A percentile compares a stretch with the other conserved stretches of the same genome.
Conservation (phyloP, 331 rosid species). For the Phaseolus coccineus region DNA sequence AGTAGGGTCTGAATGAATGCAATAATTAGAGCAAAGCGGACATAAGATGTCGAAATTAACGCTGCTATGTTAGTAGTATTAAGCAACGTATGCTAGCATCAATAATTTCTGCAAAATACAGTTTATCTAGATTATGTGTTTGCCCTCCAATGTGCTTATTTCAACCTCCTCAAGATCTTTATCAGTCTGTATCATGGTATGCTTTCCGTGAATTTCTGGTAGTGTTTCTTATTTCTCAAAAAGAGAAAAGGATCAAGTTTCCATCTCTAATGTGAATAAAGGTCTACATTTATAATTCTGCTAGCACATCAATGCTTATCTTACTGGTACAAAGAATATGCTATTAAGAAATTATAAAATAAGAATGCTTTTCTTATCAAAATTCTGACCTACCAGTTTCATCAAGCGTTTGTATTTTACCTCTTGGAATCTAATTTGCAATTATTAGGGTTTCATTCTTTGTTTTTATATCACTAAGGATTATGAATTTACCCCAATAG, state of each 20-base stretch:
- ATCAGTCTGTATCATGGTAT: slow-evolving; percentile 19
- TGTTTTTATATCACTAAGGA: slow-evolving; percentile 23
- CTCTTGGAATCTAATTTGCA: slow-evolving; percentile 5
- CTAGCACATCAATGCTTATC: slow-evolving; percentile 21
- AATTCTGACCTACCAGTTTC: not conserved
- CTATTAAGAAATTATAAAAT: not conserved
- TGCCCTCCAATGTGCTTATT: not conserved
- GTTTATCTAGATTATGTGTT: not conserved
- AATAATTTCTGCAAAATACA: not conserved
- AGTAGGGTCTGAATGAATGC: slow-evolving; percentile 13
- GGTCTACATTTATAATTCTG: not conserved
- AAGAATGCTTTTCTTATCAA: not conserved
- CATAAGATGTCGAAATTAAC: not conserved
- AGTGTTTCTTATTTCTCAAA: slow-evolving; percentile 10
- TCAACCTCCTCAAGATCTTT: slow-evolving; percentile 13
- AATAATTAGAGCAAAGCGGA: not conserved
- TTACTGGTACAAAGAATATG: slow-evolving; percentile 21
- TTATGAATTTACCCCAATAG: slow-evolving; percentile 53
- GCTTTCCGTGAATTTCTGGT: slow-evolving; percentile 6
- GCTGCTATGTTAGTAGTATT: not conserved
- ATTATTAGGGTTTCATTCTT: not conserved
- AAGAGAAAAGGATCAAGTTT: slow-evolving; percentile 6
- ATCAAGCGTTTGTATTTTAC: not conserved
- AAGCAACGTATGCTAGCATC: not conserved
- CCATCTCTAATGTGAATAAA: not conserved